Percentiles rank a stretch among this genome's conserved stretches.
Conservation (phyloP, 352 stramenopile species). For the Pythium brassicae region DNA sequence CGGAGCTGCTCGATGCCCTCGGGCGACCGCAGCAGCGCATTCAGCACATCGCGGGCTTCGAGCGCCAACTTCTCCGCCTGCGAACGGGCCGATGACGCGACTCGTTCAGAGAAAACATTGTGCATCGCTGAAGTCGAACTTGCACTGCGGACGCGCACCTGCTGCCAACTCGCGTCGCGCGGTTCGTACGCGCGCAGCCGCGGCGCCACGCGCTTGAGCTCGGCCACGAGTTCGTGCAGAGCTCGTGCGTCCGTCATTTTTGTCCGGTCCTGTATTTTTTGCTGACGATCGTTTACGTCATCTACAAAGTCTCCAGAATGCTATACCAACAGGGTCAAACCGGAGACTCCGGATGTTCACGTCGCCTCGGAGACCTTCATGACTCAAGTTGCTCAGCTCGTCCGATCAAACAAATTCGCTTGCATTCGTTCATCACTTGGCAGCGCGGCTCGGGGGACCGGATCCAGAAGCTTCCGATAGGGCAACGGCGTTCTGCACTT, state of each 20-base stretch:
- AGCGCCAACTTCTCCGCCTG: slow-evolving; percentile 53
- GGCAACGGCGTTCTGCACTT: slow-evolving; percentile 5
- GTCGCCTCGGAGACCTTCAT: too few species aligned
- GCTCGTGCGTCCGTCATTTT: slow-evolving; percentile 18
- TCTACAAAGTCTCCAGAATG: too few species aligned
- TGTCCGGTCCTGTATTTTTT: too few species aligned
- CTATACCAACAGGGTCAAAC: too few species aligned
- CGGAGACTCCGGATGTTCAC: too few species aligned
- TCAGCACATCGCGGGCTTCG: slow-evolving; percentile 42
- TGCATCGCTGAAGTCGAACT: background rate
- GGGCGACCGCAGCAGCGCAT: slow-evolving; percentile 39
- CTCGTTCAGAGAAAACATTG: background rate
- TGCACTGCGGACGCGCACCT: slow-evolving; percentile 20
- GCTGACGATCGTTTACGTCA: too few species aligned
- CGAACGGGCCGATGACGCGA: background rate
- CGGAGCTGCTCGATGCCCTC: slow-evolving; percentile 58
- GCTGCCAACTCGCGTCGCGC: slow-evolving; percentile 43
- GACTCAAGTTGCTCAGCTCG: too few species aligned
- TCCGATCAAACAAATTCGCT: too few species aligned
- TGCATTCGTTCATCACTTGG: too few species aligned
- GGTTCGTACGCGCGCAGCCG: slow-evolving; percentile 61
- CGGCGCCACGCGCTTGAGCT: slow-evolving; percentile 52
- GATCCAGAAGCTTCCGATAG: too few species aligned
- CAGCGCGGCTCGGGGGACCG: background rate
- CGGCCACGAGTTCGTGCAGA: slow-evolving; percentile 31